Conservation (phyloP, 257 asterid genomes). For the Verbascum thapsus region DNA sequence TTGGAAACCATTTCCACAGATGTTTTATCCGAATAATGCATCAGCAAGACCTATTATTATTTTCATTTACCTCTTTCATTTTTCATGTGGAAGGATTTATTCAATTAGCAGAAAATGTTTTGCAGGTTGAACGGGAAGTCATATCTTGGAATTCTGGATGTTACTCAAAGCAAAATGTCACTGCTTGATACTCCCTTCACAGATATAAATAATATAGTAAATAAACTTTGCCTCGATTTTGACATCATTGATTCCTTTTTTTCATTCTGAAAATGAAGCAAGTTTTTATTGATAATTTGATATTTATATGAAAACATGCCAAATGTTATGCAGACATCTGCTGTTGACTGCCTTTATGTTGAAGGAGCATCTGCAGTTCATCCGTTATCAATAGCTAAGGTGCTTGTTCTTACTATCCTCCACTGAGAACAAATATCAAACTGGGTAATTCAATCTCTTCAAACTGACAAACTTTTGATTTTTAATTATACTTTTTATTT, state of each 20-base stretch:
- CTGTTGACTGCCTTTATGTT: constrained; percentile 59
- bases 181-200: constrained; percentile 78
- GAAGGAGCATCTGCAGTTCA: constrained; percentile 90
- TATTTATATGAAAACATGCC: constrained; percentile 19
- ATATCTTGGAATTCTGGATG: constrained; percentile 80
- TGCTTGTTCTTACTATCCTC: constrained; percentile 29
- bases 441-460: constrained; percentile 27
- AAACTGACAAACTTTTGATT: background rate
- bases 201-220: constrained; percentile 77
- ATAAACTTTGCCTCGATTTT: constrained; percentile 10
- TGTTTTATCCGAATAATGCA: constrained; percentile 5
- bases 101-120: constrained; percentile 28
- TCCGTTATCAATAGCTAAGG: constrained; percentile 90
- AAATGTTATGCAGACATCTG: constrained; percentile 57
- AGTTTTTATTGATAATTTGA: constrained; percentile 11
- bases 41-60: constrained; percentile 4
- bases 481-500: background rate
- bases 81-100: constrained; percentile 2
- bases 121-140: constrained; percentile 90
- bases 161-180: constrained; percentile 47
- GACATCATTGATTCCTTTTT: constrained; percentile 16
- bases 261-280: constrained; percentile 10
- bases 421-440: background rate
- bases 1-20: background rate
- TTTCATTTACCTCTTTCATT: constrained; percentile 9